phyloP scores from a whole-genome alignment of 192 early-diverging fungal species.

The Podochytrium sp. region DNA sequence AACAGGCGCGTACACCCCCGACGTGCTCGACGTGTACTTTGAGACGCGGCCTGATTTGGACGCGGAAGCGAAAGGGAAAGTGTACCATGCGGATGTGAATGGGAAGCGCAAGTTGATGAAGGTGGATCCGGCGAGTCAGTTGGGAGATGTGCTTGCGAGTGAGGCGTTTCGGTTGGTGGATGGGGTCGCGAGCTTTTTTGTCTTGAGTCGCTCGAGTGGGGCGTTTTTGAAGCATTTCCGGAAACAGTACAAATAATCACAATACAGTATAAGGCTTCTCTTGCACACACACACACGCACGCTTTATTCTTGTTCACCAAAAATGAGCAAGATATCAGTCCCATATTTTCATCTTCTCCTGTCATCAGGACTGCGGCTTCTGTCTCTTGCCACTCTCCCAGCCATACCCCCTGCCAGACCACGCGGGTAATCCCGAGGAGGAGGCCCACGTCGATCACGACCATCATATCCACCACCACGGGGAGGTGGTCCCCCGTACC shows the following conservation, averaged over 20 bases:
- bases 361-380: background rate
- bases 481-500: background rate
- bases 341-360: background rate
- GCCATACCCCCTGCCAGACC: conserved; percentile 8
- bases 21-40: conserved; percentile 81
- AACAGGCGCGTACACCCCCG: conserved; percentile 64
- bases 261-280: no score
- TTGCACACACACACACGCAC: no score
- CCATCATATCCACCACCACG: background rate
- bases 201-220: conserved; percentile 68
- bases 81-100: conserved; percentile 47
- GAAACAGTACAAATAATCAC: conserved; percentile 59
- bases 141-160: conserved; percentile 67
- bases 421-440: background rate
- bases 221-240: conserved; percentile 69
- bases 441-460: background rate
- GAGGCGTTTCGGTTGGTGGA: conserved; percentile 78
- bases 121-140: conserved; percentile 45
- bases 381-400: no score
- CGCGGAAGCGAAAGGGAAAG: conserved; percentile 29
- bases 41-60: conserved; percentile 53
- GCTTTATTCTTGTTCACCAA: no score
- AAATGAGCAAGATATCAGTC: background rate
- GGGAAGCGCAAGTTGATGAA: conserved; percentile 59
- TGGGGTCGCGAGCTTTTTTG: conserved; percentile 83